Conservation (phyloP, 805 yeast species). For the Sugiyamaella floridensis region DNA sequence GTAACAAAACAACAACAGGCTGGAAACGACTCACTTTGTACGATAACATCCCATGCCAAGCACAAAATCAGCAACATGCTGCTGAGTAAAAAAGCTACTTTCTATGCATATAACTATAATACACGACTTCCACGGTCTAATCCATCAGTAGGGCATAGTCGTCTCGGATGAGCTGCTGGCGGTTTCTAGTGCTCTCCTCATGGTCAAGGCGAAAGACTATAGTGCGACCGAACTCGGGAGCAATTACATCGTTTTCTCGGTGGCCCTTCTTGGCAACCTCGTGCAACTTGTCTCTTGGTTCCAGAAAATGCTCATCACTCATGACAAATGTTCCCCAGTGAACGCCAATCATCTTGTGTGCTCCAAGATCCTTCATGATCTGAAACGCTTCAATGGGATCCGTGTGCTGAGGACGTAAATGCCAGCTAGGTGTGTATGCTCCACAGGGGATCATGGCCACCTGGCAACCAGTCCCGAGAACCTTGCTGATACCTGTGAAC, state of each 20-base stretch:
- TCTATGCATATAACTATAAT: background rate
- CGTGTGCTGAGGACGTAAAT: conserved; percentile 81
- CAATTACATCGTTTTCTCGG: conserved; percentile 39
- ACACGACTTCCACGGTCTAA: conserved; percentile 8
- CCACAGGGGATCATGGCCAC: conserved; percentile 86
- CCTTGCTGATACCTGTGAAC: conserved; percentile 56
- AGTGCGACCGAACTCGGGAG: conserved; percentile 75
- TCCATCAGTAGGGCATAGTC: conserved; percentile 29
- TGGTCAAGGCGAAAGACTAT: conserved; percentile 39
- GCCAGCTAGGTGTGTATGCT: conserved; percentile 93
- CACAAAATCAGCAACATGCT: too few relatives aligned
- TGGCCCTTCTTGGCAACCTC: conserved; percentile 40
- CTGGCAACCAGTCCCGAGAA: conserved; percentile 51
- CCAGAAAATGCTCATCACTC: conserved; percentile 81
- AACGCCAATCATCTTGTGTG: conserved; percentile 68
- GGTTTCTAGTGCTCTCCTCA: conserved; percentile 8
- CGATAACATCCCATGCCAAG: background rate
- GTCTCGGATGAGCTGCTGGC: conserved; percentile 24
- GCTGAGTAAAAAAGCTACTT: background rate
- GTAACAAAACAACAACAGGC: too few relatives aligned
- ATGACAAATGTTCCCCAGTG: conserved; percentile 96
- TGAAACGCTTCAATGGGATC: conserved; percentile 70
- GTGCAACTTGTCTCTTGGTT: conserved; percentile 61
- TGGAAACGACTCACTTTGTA: too few relatives aligned
- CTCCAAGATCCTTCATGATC: conserved; percentile 56